A percentile compares a stretch with the other conserved stretches of the same genome.
These are phyloP conservation scores for Puccinia hordei DNA, from an alignment of 1,284 basidiomycete genomes.

Conservation along the genomic window DNA sequence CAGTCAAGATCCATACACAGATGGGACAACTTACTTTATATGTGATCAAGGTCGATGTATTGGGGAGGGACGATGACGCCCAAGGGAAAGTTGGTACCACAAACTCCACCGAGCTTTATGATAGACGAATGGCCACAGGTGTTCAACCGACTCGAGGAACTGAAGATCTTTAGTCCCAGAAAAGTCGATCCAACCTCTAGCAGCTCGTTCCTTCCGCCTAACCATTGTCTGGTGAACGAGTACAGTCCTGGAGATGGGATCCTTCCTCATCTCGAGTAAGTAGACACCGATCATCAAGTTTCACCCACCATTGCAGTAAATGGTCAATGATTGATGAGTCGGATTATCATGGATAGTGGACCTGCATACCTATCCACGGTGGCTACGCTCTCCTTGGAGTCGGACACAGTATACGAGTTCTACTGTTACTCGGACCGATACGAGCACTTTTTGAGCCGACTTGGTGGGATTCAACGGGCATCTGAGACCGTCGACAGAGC, in stretches of 20 bases:
- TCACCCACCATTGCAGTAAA: too few species aligned
- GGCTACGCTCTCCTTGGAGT: constrained; percentile 82
- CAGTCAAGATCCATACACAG: too few species aligned
- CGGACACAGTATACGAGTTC: constrained; percentile 80
- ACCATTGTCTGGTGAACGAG: constrained; percentile 85
- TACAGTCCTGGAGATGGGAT: constrained; percentile 90
- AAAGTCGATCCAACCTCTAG: neutral
- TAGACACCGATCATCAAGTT: too few species aligned
- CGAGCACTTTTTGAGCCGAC: neutral
- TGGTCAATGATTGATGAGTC: too few species aligned
- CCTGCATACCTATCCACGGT: constrained; percentile 83
- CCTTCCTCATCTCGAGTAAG: constrained; percentile 66
- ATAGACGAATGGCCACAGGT: constrained; percentile 68
- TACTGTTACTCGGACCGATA: constrained; percentile 67
- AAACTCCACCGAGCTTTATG: constrained; percentile 70
- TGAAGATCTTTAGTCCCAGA: constrained; percentile 66
- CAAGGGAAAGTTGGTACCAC: constrained; percentile 67
- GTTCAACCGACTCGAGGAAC: constrained; percentile 67
- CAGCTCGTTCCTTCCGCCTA: constrained; percentile 63
- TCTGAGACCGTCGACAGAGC: neutral
- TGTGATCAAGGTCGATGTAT: constrained; percentile 33
- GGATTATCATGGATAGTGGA: constrained; percentile 68
- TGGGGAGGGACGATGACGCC: constrained; percentile 70
- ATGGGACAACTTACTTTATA: neutral
- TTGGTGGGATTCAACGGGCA: neutral